Conservation (phyloP, 176 grass and related monocot genomes). For the Cenchrus purpureus region DNA sequence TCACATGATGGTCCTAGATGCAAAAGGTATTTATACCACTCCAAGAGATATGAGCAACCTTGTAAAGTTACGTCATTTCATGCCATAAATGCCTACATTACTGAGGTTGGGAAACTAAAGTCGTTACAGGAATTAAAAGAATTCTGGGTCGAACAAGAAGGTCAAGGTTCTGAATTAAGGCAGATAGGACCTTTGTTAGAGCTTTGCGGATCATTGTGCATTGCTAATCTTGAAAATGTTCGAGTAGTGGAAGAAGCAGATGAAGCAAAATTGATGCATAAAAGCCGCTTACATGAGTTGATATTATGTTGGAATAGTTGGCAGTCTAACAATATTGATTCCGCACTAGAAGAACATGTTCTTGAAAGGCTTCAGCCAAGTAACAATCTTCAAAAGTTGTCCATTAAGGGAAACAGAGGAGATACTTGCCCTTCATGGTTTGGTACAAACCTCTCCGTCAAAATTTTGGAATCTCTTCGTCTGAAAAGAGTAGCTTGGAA, state of each 20-base stretch:
- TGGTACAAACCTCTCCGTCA: not conserved
- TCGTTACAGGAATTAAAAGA: not conserved
- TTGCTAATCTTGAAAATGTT: not conserved
- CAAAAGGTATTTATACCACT: no score
- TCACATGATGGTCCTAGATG: no score
- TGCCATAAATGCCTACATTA: not conserved
- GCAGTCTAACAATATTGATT: no score
- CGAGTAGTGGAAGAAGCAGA: not conserved
- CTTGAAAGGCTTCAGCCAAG: constrained; percentile 1
- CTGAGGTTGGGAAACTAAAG: not conserved
- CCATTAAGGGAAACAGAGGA: not conserved
- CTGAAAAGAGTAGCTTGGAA: not conserved
- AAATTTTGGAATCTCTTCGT: not conserved
- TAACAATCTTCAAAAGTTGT: not conserved
- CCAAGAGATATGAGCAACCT: constrained; percentile 24
- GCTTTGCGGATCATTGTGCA: not conserved
- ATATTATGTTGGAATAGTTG: not conserved
- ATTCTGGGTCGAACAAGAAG: not conserved
- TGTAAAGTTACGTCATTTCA: not conserved
- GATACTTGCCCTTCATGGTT: not conserved
- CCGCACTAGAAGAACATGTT: fast-evolving
- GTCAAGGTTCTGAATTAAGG: not conserved
- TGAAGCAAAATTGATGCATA: not conserved
- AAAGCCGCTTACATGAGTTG: not conserved
- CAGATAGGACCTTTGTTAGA: not conserved